Conservation (phyloP, 768 basidiomycete species). For the Floccularia luteovirens region DNA sequence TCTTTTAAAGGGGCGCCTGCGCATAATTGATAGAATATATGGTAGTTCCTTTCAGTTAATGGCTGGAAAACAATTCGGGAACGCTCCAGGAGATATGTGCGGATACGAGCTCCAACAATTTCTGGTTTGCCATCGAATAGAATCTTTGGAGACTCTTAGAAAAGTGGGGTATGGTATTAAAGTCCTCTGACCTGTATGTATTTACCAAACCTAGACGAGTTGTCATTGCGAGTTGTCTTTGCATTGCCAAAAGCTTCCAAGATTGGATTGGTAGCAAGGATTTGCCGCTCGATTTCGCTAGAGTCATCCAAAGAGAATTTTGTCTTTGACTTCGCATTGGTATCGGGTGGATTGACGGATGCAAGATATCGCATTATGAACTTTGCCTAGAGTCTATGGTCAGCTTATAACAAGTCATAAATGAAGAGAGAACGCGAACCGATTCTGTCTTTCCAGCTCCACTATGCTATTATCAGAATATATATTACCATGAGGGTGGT, state of each 20-base stretch:
- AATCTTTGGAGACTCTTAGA: constrained; percentile 49
- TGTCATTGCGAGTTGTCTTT: constrained; percentile 98
- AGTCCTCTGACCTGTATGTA: constrained; percentile 84
- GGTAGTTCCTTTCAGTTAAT: constrained; percentile 94
- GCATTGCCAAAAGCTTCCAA: constrained; percentile 99
- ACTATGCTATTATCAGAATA: constrained; percentile 34
- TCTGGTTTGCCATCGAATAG: constrained; percentile 93
- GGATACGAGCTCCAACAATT: constrained; percentile 97
- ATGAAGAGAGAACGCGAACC: constrained; percentile 32
- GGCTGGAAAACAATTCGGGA: constrained; percentile 98
- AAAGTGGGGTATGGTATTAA: constrained; percentile 2
- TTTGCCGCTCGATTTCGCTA: constrained; percentile 94
- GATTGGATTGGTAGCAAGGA: constrained; percentile 98
- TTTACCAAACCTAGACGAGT: constrained; percentile 98
- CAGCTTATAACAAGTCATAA: neutral
- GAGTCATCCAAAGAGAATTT: constrained; percentile 78
- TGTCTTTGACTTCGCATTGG: constrained; percentile 51
- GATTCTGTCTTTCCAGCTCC: constrained; percentile 99
- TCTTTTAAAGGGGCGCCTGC: constrained; percentile 94
- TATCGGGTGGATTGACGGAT: constrained; percentile 83
- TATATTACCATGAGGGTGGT: constrained; percentile 7
- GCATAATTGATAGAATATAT: constrained; percentile 99
- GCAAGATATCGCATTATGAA: constrained; percentile 99
- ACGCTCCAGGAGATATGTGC: constrained; percentile 95
- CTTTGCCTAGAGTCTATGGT: constrained; percentile 57